Base-by-base conservation (phyloP, 331 rosid species). In the Pyracantha coccinea region DNA sequence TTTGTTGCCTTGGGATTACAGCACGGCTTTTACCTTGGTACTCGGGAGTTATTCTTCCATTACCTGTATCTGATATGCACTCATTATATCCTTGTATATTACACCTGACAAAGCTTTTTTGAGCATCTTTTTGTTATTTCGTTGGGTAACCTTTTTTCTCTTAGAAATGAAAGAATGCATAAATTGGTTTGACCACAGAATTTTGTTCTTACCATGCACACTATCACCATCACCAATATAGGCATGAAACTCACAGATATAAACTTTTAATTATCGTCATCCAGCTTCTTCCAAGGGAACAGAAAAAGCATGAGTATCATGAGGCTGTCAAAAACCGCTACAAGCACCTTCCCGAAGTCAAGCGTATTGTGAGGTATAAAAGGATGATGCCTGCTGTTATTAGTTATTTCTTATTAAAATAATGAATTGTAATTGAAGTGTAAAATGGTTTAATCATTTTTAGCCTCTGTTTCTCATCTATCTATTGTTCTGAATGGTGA, bases 201-300 rank as follows among this genome's bases (percentile, higher is more conserved):
- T 66, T 66, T n/a, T 65, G 21, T 20, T 66, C 20, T 32, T n/a
- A 38, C 50, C 52, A 6, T 12, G 52, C 11, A 32, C 3, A 4
- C 17, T 9, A 19, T 69, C 9, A 35, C 44, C 45, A 38, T 10
- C 45, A 16, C 57, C 58, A 4, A 4, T 44, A 12, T 4, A 16
- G 73, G 60, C 33, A 8, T 45, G 14, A 25, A 47, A 60, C 21
- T 4, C 59, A 9, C 19, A 23, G 31, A 8, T 69, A 31, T n/a
- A 19, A 33, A 32, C 73, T 13, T 29, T 7, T 21, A 35, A 83
- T 68, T 35, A 19, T 74, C 41, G 57, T 79, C 67, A 16, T 76
- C 71, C 84, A 95, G 99, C 82, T 90, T 83, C 97, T 95, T 52
- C 97, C 99, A 6, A 88, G 99, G 86, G 99, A 95, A 79, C 83